Conservation (phyloP, 768 basidiomycete genomes). For the Strobilomyces dryophilus region DNA sequence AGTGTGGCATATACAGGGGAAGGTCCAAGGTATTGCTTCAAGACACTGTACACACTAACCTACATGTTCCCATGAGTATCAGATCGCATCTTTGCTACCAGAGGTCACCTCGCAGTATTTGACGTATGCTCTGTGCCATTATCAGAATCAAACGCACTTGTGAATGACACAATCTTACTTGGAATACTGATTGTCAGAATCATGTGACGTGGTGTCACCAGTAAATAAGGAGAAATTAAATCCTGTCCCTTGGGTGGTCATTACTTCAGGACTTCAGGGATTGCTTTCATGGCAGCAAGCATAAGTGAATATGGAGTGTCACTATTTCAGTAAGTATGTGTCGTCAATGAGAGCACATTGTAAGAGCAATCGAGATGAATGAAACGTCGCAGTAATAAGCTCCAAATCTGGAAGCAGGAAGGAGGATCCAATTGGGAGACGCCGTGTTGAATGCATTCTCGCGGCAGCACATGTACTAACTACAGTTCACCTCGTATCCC, state of each 20-base stretch:
- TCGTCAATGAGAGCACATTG: background rate
- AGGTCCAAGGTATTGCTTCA: slow-evolving; percentile 52
- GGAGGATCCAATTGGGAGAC: slow-evolving; percentile 44
- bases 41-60: slow-evolving; percentile 58
- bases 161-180: slow-evolving; percentile 33
- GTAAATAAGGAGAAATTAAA: slow-evolving; percentile 69
- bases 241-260: slow-evolving; percentile 53
- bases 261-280: slow-evolving; percentile 62
- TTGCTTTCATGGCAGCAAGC: slow-evolving; percentile 56
- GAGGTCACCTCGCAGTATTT: slow-evolving; percentile 52
- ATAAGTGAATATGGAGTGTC: slow-evolving; percentile 59
- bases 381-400: slow-evolving; percentile 22
- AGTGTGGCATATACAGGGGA: slow-evolving; percentile 67
- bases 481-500: slow-evolving; percentile 70
- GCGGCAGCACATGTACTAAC: slow-evolving; percentile 60
- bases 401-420: slow-evolving; percentile 64
- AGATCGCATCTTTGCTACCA: background rate
- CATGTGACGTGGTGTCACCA: slow-evolving; percentile 72
- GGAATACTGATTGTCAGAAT: slow-evolving; percentile 60
- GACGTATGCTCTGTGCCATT: slow-evolving; percentile 45
- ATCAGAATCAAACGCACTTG: background rate
- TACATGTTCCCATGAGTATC: slow-evolving; percentile 18
- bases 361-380: no score
- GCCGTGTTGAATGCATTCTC: slow-evolving; percentile 41
- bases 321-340: slow-evolving; percentile 28